Evolutionary conservation across 2,329 filamentous ascomycete species (phyloP).

Genomic region (Curvularia verruculosa): DNA sequence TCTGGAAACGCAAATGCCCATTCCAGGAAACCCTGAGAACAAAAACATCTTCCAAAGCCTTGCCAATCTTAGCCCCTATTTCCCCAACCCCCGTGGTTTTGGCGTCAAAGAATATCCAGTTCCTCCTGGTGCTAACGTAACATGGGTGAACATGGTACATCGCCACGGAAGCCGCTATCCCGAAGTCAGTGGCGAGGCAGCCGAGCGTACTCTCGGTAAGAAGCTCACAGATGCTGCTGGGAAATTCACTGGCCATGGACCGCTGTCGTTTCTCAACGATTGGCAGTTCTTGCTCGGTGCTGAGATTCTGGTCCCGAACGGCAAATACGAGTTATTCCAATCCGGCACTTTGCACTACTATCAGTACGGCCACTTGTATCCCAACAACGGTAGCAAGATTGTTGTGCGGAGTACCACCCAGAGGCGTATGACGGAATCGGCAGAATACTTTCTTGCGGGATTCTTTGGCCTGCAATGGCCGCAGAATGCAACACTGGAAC

Average conservation of each 20-base stretch:
- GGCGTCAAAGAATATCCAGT: slow-evolving; percentile 74
- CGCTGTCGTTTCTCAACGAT: slow-evolving; percentile 68
- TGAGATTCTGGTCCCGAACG: slow-evolving; percentile 74
- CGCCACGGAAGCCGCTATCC: slow-evolving; percentile 78
- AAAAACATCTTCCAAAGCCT: slow-evolving; percentile 73
- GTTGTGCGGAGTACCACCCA: slow-evolving; percentile 77
- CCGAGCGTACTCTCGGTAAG: slow-evolving; percentile 59
- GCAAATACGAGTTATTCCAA: slow-evolving; percentile 74
- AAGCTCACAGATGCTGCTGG: slow-evolving; percentile 63
- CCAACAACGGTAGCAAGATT: slow-evolving; percentile 72
- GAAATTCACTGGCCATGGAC: slow-evolving; percentile 62
- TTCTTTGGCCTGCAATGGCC: slow-evolving; percentile 80
- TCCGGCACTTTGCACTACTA: slow-evolving; percentile 75
- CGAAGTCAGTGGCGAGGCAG: slow-evolving; percentile 62
- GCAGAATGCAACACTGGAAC: slow-evolving; percentile 72
- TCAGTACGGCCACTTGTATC: slow-evolving; percentile 72
- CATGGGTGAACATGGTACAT: slow-evolving; percentile 74
- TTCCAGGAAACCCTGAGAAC: slow-evolving; percentile 63
- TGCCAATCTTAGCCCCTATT: slow-evolving; percentile 73
- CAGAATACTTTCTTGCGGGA: slow-evolving; percentile 78
- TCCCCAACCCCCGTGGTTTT: slow-evolving; percentile 70
- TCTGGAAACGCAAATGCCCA: slow-evolving; percentile 72
- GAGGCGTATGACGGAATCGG: slow-evolving; percentile 76
- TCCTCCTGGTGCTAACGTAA: slow-evolving; percentile 69
- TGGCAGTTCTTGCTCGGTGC: slow-evolving; percentile 73